These are phyloP conservation scores for Phytophthora constricta DNA, from an alignment of 352 stramenopile species.

Conservation along the genomic window DNA sequence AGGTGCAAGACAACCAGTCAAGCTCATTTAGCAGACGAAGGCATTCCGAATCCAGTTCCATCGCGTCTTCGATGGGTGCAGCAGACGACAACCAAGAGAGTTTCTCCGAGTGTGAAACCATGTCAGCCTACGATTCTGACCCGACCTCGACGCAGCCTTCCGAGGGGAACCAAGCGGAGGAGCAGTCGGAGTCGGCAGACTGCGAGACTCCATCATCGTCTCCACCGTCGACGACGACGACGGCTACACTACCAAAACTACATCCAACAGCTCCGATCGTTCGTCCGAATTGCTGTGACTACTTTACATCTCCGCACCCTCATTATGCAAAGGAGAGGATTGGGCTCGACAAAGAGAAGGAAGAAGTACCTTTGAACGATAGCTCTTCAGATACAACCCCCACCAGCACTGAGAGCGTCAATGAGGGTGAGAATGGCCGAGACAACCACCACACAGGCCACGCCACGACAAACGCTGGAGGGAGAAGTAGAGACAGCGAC, in stretches of 20 bases:
- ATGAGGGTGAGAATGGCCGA: too few species aligned
- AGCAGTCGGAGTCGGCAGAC: conserved; percentile 10
- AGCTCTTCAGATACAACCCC: conserved; percentile 6
- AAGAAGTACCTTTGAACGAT: conserved; percentile 10
- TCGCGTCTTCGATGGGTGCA: conserved; percentile 7
- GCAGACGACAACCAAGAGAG: conserved; percentile 15
- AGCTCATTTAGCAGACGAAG: not conserved
- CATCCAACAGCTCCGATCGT: conserved; percentile 26
- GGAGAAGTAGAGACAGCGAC: conserved; percentile 5
- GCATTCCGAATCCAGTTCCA: conserved; percentile 4
- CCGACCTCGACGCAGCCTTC: conserved; percentile 11
- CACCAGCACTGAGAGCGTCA: conserved; percentile 4
- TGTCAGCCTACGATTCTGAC: conserved; percentile 9
- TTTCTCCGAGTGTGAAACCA: conserved; percentile 15
- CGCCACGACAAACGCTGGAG: conserved; percentile 2
- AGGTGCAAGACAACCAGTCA: conserved; percentile 9
- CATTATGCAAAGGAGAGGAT: conserved; percentile 42
- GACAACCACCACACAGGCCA: conserved; percentile 7
- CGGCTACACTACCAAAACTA: conserved; percentile 27
- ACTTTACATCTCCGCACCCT: conserved; percentile 39
- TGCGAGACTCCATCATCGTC: conserved; percentile 10
- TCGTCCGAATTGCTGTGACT: conserved; percentile 44
- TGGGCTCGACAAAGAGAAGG: conserved; percentile 6
- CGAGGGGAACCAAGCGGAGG: conserved; percentile 20
- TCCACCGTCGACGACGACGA: conserved; percentile 14